A percentile compares a stretch with the other conserved stretches of the same genome.
Evolutionary conservation across 2,329 filamentous ascomycete species (phyloP).

Genomic region (Pyrenochaeta sp.): DNA sequence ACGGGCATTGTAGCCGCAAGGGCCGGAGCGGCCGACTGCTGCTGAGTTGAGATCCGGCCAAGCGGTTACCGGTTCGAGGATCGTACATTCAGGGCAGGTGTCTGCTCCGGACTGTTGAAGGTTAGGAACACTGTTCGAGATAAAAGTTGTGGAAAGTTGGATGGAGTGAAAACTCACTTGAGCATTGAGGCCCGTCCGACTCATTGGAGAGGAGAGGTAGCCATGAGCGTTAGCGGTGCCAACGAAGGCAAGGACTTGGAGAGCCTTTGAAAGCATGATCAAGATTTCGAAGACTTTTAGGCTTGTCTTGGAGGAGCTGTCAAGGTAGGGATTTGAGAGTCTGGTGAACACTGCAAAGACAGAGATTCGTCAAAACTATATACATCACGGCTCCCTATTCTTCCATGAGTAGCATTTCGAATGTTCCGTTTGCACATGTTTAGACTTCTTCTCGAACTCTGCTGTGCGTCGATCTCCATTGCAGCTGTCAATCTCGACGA

Average conservation of each 20-base stretch:
- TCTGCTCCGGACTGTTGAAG: slow-evolving; percentile 32
- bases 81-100: slow-evolving; percentile 47
- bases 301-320: neutral
- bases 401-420: too few relatives aligned
- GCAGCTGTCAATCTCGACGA: neutral
- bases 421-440: too few relatives aligned
- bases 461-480: neutral
- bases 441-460: too few relatives aligned
- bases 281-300: neutral
- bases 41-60: slow-evolving; percentile 43
- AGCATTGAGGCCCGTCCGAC: slow-evolving; percentile 44
- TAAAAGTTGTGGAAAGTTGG: neutral
- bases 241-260: slow-evolving; percentile 28
- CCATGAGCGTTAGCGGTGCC: slow-evolving; percentile 38
- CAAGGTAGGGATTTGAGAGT: neutral
- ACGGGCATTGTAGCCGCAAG: slow-evolving; percentile 48
- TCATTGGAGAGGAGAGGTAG: slow-evolving; percentile 44
- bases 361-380: neutral
- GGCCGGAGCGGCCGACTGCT: slow-evolving; percentile 40
- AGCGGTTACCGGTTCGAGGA: slow-evolving; percentile 43
- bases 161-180: slow-evolving; percentile 17
- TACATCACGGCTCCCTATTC: too few relatives aligned
- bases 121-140: neutral
- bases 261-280: slow-evolving; percentile 28
- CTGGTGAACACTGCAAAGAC: too few relatives aligned